Evolutionary conservation across 257 asterid species (phyloP).

Genomic region (Solanum etuberosum): DNA sequence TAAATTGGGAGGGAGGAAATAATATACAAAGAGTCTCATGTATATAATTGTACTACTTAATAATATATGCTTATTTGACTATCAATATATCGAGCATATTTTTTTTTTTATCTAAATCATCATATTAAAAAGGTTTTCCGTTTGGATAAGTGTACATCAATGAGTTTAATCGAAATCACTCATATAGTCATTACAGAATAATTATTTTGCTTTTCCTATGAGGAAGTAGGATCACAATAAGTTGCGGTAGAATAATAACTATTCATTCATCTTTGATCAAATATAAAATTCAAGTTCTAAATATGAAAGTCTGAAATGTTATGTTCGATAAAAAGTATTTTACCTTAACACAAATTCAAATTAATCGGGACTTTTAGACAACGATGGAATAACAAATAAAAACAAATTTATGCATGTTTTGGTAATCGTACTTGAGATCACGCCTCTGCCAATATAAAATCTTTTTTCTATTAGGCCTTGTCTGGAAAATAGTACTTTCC

Average conservation of each 20-base stretch:
- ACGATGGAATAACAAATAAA: too few species aligned
- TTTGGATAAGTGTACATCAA: background rate
- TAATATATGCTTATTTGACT: background rate
- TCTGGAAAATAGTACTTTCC: conserved; percentile 6
- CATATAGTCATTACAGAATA: background rate
- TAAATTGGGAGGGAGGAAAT: too few species aligned
- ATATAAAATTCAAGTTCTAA: background rate
- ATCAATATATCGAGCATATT: background rate
- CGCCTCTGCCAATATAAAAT: conserved; percentile 35
- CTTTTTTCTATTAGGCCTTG: conserved; percentile 16
- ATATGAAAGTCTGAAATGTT: background rate
- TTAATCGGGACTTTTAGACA: fast-evolving
- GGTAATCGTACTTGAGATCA: conserved; percentile 19
- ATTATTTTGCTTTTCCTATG: background rate
- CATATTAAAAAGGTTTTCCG: background rate
- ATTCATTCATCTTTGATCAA: too few species aligned
- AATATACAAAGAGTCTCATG: background rate
- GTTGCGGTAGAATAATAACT: background rate
- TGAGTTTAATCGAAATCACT: background rate
- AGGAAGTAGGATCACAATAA: background rate
- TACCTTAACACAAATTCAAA: background rate
- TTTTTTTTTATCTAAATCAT: background rate
- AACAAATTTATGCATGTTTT: background rate
- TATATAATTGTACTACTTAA: background rate
- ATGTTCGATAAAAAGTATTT: fast-evolving